Evolutionary conservation across 176 grass and related monocot species (phyloP).

Genomic region (Echinochloa phyllopogon): DNA sequence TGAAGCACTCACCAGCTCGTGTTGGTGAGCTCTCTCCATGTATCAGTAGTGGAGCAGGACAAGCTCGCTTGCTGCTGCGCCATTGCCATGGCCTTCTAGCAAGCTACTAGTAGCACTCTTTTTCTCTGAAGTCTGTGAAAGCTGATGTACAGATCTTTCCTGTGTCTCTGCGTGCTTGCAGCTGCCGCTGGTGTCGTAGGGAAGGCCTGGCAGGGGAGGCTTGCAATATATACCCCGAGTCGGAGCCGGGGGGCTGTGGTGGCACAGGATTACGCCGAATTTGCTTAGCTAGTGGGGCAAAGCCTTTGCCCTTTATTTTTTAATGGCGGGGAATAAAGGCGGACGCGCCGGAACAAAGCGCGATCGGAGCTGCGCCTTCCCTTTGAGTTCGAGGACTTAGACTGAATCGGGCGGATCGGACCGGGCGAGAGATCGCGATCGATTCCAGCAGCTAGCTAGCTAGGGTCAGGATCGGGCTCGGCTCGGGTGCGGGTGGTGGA

Average conservation of each 20-base stretch:
- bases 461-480: background rate
- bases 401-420: conserved; percentile 21
- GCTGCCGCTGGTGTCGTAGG: conserved; percentile 19
- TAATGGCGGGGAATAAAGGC: conserved; percentile 53
- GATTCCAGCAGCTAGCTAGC: background rate
- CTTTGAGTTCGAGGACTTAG: conserved; percentile 30
- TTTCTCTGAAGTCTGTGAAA: too few relatives aligned
- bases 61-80: conserved; percentile 48
- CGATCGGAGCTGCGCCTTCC: background rate
- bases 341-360: conserved; percentile 27
- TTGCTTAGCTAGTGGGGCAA: conserved; percentile 33
- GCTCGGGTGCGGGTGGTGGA: background rate
- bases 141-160: too few relatives aligned
- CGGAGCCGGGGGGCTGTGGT: background rate
- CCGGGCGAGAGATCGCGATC: conserved; percentile 1
- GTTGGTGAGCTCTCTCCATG: conserved; percentile 66
- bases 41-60: conserved; percentile 46
- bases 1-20: conserved; percentile 62
- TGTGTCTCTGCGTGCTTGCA: background rate
- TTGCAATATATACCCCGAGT: conserved; percentile 38
- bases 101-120: background rate
- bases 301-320: background rate
- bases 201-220: conserved; percentile 20
- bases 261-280: conserved; percentile 39
- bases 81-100: conserved; percentile 49